Conservation (phyloP, 441 rosid species). For the Eutrema salsugineum region DNA sequence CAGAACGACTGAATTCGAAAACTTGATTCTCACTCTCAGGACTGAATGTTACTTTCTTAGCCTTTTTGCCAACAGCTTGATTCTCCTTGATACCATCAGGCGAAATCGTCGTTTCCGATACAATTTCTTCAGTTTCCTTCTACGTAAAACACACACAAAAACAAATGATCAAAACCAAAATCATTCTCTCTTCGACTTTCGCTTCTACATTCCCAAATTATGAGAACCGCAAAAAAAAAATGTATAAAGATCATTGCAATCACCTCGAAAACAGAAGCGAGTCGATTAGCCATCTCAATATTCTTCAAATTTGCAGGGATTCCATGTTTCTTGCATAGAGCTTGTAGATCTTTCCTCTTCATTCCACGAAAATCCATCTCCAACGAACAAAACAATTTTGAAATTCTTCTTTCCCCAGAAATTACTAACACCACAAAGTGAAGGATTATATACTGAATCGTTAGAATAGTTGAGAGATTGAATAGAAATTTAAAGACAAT, state of each 20-base stretch:
- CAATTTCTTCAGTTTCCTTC: slow-evolving; percentile 17
- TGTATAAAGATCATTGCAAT: neutral
- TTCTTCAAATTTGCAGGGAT: slow-evolving; percentile 57
- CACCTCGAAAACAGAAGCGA: slow-evolving; percentile 44
- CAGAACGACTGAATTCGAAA: slow-evolving; percentile 31
- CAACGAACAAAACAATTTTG: neutral
- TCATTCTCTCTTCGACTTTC: neutral
- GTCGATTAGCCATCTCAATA: slow-evolving; percentile 47
- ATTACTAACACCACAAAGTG: neutral
- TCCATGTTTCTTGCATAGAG: slow-evolving; percentile 58
- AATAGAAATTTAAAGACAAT: neutral
- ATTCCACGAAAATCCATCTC: slow-evolving; percentile 45
- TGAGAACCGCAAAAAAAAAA: neutral
- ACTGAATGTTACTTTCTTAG: slow-evolving; percentile 61
- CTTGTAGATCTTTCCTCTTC: slow-evolving; percentile 60
- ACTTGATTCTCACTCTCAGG: slow-evolving; percentile 49
- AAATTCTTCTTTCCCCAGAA: slow-evolving; percentile 6
- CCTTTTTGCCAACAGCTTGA: neutral
- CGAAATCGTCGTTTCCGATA: neutral
- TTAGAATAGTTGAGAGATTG: neutral
- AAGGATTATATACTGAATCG: neutral
- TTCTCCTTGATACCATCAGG: neutral
- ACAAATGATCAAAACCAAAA: neutral
- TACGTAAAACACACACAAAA: neutral
- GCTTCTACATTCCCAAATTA: neutral